Evolutionary conservation across 371 early-diverging fungal genomes (phyloP), one percentile per base, ranked within the genome.

Genomic region (Mortierella sp.): DNA sequence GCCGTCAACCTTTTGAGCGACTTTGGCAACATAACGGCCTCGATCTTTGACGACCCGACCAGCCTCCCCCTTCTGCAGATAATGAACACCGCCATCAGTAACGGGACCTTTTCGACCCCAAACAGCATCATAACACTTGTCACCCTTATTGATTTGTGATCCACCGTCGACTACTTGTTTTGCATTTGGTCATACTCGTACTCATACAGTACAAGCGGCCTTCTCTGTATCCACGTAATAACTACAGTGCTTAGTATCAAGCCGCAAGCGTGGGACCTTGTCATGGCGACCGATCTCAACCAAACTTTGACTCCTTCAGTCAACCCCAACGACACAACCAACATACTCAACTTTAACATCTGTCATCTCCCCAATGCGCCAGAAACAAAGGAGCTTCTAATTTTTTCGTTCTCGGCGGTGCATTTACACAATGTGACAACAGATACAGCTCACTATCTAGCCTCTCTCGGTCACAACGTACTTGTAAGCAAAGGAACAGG

Each of bases 391-490:
- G 6, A 40, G 6, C 43, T 6, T 26, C 55, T n/a, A n/a, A n/a
- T n/a, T n/a, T 54, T 0, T 54, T 19, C 19, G 5, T 75, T 37
- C 70, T 75, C 75, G 26, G n/a, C 70, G 28, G 31, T 70, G 13
- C 75, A 54, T n/a, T 50, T 75, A 21, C 26, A 43, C 53, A 44
- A 75, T 55, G 71, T 71, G 37, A 76, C 69, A 37, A 55, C 76
- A 48, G 57, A 70, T 21, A 57, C 57, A 21, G 46, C 70, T n/a
- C 3, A 28, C 57, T 76, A 76, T 21, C 31, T 76, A 3, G 70
- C 76, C 55, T 71, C 57, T 26, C 57, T 76, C 4, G 76, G 76
- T 21, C 76, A 76, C 70, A 76, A 76, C 51, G 54, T 46, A 57
- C 14, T 51, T 13, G n/a, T 53, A 28, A 40, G 70, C 26, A 34